Conservation (phyloP, 1,284 basidiomycete species). For the Cryptococcus maquisensis region DNA sequence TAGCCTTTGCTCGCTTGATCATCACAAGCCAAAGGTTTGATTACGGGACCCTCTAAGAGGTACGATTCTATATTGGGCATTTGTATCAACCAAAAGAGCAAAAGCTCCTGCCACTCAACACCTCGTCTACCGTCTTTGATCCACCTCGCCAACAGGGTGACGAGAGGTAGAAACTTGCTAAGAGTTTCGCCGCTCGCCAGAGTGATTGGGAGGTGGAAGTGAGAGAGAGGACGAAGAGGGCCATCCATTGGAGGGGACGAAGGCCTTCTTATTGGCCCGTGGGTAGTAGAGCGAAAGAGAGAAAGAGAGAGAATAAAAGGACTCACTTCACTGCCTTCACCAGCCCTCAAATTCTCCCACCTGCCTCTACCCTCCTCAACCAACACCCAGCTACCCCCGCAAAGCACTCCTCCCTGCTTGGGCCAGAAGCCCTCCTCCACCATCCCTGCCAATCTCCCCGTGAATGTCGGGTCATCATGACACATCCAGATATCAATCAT, state of each 20-base stretch:
- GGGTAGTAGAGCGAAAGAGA: slow-evolving; percentile 10
- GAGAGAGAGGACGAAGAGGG: slow-evolving; percentile 29
- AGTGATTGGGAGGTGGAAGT: neutral
- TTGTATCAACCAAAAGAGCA: slow-evolving; percentile 76
- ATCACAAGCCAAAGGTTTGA: slow-evolving; percentile 46
- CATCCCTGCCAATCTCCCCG: slow-evolving; percentile 63
- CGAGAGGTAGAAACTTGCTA: slow-evolving; percentile 5
- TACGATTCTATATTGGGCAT: slow-evolving; percentile 67
- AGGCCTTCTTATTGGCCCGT: slow-evolving; percentile 83
- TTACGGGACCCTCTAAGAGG: slow-evolving; percentile 12
- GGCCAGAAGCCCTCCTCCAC: slow-evolving; percentile 77
- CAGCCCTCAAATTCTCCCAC: slow-evolving; percentile 55
- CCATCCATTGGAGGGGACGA: slow-evolving; percentile 67
- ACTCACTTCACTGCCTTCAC: slow-evolving; percentile 57
- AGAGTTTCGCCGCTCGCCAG: slow-evolving; percentile 3
- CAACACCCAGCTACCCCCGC: slow-evolving; percentile 79
- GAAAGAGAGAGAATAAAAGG: slow-evolving; percentile 7
- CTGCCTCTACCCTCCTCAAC: slow-evolving; percentile 63
- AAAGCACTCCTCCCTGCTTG: slow-evolving; percentile 61
- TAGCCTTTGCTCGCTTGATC: slow-evolving; percentile 74
- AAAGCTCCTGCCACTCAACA: neutral
- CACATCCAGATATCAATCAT: slow-evolving; percentile 98
- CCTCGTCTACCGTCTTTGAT: neutral
- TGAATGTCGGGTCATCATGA: slow-evolving; percentile 78
- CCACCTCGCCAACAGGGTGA: neutral